Percentiles rank a stretch among this genome's conserved stretches.
Conservation (phyloP, 495 filamentous ascomycete species). For the Aspergillus indologenus region DNA sequence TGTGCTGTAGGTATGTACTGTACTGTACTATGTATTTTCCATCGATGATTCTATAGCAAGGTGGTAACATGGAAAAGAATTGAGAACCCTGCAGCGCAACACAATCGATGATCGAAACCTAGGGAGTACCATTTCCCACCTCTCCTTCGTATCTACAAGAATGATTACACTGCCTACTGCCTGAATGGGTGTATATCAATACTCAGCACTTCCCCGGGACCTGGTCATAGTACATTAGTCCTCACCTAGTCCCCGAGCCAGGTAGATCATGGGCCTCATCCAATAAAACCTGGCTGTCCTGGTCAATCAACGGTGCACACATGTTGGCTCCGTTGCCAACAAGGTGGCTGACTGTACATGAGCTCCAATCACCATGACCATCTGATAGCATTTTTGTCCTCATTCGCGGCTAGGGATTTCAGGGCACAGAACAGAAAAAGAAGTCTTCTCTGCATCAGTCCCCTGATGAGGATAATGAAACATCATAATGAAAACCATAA, state of each 20-base stretch:
- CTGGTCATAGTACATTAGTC: background rate
- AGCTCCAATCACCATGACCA: conserved; percentile 15
- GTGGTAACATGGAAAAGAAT: too few relatives aligned
- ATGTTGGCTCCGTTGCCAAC: conserved; percentile 25
- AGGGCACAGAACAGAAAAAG: background rate
- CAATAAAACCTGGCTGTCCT: conserved; percentile 13
- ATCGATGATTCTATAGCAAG: background rate
- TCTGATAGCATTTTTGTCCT: background rate
- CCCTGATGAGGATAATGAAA: background rate
- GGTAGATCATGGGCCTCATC: conserved; percentile 2
- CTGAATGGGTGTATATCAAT: background rate
- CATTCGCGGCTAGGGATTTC: background rate
- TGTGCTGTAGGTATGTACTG: too few relatives aligned
- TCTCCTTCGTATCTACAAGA: too few relatives aligned
- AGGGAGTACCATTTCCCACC: too few relatives aligned
- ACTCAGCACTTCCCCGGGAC: background rate
- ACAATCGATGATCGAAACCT: too few relatives aligned
- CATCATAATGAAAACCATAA: background rate
- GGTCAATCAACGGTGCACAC: conserved; percentile 21
- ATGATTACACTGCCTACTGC: background rate
- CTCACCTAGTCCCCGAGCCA: background rate
- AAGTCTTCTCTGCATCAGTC: background rate
- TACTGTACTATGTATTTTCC: too few relatives aligned
- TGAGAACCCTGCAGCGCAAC: too few relatives aligned
- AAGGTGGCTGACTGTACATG: conserved; percentile 24